phyloP scores from a whole-genome alignment of 2,329 filamentous ascomycete species.

The Cercospora sp. region DNA sequence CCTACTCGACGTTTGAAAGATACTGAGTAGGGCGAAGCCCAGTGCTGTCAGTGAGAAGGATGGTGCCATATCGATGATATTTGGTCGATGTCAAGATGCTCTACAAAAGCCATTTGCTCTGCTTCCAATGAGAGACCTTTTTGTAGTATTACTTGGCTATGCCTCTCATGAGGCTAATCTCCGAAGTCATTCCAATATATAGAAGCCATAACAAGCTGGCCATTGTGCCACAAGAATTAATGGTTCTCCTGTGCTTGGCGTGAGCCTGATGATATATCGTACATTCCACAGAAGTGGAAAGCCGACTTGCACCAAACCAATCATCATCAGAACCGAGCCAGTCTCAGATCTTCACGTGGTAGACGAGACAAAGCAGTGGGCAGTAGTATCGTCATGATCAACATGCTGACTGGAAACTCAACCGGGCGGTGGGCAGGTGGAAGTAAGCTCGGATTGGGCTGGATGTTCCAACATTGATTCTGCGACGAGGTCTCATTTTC shows the following conservation, averaged over 20 bases:
- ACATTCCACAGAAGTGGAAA: slow-evolving; percentile 7
- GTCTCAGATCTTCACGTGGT: background rate
- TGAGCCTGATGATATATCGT: background rate
- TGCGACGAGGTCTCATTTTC: background rate
- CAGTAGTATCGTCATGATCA: background rate
- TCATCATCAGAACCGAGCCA: background rate
- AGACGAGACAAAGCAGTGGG: background rate
- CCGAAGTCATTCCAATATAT: slow-evolving; percentile 6
- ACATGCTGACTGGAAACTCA: background rate
- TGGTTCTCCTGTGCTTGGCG: background rate
- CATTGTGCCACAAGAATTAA: background rate
- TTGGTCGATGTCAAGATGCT: background rate
- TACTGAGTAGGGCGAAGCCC: background rate
- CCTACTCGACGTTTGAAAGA: slow-evolving; percentile 3
- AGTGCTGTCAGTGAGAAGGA: background rate
- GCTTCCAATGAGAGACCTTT: background rate
- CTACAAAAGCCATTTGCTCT: background rate
- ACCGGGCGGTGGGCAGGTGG: background rate
- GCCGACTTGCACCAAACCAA: background rate
- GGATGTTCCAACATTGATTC: background rate
- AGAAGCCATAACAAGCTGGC: slow-evolving; percentile 1
- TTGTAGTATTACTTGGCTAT: background rate
- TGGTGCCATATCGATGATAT: background rate
- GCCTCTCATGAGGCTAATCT: background rate
- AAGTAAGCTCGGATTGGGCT: background rate